These are phyloP conservation scores for Ophiosphaerella herpotricha DNA, from an alignment of 2,329 filamentous ascomycete species.

Conservation along the genomic window DNA sequence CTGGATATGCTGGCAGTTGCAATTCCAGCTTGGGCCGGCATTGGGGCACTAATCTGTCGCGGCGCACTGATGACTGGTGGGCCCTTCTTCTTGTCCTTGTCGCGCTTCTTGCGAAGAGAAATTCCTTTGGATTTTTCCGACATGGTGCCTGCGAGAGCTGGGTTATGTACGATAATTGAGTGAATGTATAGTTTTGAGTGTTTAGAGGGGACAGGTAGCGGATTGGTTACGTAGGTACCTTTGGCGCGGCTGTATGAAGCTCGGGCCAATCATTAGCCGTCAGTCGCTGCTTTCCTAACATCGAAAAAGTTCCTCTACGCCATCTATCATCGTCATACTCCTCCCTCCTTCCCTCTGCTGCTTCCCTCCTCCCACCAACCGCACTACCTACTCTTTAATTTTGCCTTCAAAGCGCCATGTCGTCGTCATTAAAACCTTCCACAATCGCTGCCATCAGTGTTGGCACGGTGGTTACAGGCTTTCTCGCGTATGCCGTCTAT, in stretches of 20 bases:
- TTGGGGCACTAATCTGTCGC: slow-evolving; percentile 57
- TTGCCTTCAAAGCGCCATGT: slow-evolving; percentile 21
- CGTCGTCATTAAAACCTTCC: slow-evolving; percentile 57
- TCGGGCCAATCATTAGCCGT: slow-evolving; percentile 23
- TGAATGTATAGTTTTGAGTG: background rate
- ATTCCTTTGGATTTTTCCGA: slow-evolving; percentile 60
- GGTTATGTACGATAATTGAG: background rate
- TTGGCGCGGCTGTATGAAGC: slow-evolving; percentile 21
- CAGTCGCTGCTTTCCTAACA: slow-evolving; percentile 26
- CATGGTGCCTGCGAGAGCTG: slow-evolving; percentile 40
- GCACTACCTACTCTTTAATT: slow-evolving; percentile 3
- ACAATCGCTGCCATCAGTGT: slow-evolving; percentile 63
- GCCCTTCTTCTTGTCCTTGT: slow-evolving; percentile 60
- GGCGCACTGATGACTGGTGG: slow-evolving; percentile 55
- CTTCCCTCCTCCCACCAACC: slow-evolving; percentile 9
- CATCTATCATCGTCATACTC: slow-evolving; percentile 12
- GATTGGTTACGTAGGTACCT: slow-evolving; percentile 3
- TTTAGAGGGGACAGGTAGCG: slow-evolving; percentile 10
- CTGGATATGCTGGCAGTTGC: slow-evolving; percentile 38
- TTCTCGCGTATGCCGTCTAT: slow-evolving; percentile 68
- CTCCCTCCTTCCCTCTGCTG: slow-evolving; percentile 3
- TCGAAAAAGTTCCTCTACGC: slow-evolving; percentile 32
- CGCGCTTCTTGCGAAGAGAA: slow-evolving; percentile 66
- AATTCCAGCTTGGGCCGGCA: slow-evolving; percentile 36
- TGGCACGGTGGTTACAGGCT: slow-evolving; percentile 62